A percentile compares a stretch with the other conserved stretches of the same genome.
Conservation (phyloP, 306 rosid genomes). For the Rubus parviflorus region DNA sequence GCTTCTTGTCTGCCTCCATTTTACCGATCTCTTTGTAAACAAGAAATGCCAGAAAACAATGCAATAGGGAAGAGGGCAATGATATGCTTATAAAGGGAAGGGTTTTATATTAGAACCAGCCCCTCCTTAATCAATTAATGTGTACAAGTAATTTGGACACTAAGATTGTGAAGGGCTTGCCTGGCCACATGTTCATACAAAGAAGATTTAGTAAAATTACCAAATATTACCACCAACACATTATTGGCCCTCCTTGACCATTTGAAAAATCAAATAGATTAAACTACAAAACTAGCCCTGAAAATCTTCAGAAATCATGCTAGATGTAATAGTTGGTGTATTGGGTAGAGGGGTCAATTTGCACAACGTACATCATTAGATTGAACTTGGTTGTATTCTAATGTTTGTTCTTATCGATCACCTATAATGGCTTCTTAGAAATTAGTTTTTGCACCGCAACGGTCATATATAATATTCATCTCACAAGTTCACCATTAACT, state of each 20-base stretch:
- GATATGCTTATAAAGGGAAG: conserved; percentile 13
- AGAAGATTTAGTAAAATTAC: conserved; percentile 23
- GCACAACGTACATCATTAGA: not conserved
- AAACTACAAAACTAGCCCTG: conserved; percentile 3
- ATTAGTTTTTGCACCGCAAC: not conserved
- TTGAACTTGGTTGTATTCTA: not conserved
- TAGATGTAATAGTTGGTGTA: not conserved
- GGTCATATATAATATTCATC: not conserved
- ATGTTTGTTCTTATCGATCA: not conserved
- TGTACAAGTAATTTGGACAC: not conserved
- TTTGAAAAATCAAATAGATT: not conserved
- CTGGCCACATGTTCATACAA: conserved; percentile 12
- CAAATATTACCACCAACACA: conserved; percentile 13
- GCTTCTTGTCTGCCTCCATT: conserved; percentile 13
- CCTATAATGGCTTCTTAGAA: too few relatives aligned
- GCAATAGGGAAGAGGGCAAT: not conserved
- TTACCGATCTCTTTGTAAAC: not conserved
- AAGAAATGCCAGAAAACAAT: not conserved
- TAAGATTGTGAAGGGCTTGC: not conserved
- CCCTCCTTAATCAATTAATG: not conserved
- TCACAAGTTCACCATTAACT: not conserved
- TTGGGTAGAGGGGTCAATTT: not conserved
- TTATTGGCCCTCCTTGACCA: not conserved
- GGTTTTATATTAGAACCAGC: not conserved
- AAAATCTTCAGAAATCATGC: not conserved